These are phyloP conservation scores for Paramecium primaurelia DNA, from an alignment of 73 alveolate species.

Conservation along the genomic window DNA sequence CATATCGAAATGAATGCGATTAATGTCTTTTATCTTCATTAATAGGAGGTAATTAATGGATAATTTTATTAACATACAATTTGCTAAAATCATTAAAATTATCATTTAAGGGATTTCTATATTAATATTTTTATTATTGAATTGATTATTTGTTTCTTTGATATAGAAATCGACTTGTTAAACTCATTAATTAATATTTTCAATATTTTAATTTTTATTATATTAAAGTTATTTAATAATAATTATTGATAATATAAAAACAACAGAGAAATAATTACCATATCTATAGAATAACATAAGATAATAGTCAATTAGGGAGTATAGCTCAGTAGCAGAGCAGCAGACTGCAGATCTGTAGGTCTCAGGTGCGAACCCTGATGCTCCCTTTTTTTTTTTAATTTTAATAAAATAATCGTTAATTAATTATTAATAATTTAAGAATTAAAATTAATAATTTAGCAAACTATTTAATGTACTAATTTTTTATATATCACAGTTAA, in stretches of 20 bases:
- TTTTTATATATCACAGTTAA: not conserved
- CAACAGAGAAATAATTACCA: not conserved
- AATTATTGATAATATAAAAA: not conserved
- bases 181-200: not conserved
- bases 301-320: conserved; percentile 16
- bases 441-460: not conserved
- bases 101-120: not conserved
- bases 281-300: not conserved
- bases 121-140: not conserved
- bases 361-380: conserved; percentile 52
- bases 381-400: conserved; percentile 45
- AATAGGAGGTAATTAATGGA: not conserved
- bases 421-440: not conserved
- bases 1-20: not conserved
- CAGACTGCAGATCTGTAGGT: conserved; percentile 58
- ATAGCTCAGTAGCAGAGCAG: conserved; percentile 59
- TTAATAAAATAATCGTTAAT: not conserved
- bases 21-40: not conserved
- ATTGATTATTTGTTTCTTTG: not conserved
- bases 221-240: not conserved
- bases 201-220: not conserved
- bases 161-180: not conserved
- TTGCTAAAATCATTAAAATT: not conserved
- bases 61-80: not conserved
- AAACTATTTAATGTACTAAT: not conserved